phyloP scores from a whole-genome alignment of 2,329 filamentous ascomycete genomes.

The Cercospora zeae-maydis region DNA sequence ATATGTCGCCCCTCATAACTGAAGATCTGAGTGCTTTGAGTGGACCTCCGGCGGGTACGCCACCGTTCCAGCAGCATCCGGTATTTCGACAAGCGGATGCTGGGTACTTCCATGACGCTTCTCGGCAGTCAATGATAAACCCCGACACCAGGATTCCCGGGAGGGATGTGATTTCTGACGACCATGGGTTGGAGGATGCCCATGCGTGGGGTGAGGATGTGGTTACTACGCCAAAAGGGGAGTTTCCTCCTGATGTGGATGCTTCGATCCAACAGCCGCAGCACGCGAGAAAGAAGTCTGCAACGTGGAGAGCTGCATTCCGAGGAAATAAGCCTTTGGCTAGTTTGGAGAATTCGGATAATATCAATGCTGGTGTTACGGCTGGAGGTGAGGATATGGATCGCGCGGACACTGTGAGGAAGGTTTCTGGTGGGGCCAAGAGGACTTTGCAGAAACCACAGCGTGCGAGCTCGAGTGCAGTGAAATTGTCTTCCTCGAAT shows the following conservation, averaged over 20 bases:
- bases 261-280: slow-evolving; percentile 19
- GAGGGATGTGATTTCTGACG: slow-evolving; percentile 12
- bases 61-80: slow-evolving; percentile 30
- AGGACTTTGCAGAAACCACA: slow-evolving; percentile 34
- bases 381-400: neutral
- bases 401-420: slow-evolving; percentile 1
- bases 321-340: slow-evolving; percentile 2
- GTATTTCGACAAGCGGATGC: slow-evolving; percentile 19
- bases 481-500: slow-evolving; percentile 3
- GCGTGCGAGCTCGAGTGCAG: slow-evolving; percentile 27
- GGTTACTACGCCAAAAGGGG: neutral
- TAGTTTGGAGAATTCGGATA: slow-evolving; percentile 8
- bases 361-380: neutral
- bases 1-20: neutral
- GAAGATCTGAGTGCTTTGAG: slow-evolving; percentile 26
- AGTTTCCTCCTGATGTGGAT: slow-evolving; percentile 7
- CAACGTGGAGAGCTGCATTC: neutral
- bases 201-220: slow-evolving; percentile 3
- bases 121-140: neutral
- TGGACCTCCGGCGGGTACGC: slow-evolving; percentile 26
- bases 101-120: slow-evolving; percentile 24
- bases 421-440: slow-evolving; percentile 1
- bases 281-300: slow-evolving; percentile 21
- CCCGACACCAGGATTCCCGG: neutral
- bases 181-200: slow-evolving; percentile 20